A percentile compares a stretch with the other conserved stretches of the same genome.
Conservation (phyloP, 176 grass and related monocot genomes). For the Juncus inflexus region DNA sequence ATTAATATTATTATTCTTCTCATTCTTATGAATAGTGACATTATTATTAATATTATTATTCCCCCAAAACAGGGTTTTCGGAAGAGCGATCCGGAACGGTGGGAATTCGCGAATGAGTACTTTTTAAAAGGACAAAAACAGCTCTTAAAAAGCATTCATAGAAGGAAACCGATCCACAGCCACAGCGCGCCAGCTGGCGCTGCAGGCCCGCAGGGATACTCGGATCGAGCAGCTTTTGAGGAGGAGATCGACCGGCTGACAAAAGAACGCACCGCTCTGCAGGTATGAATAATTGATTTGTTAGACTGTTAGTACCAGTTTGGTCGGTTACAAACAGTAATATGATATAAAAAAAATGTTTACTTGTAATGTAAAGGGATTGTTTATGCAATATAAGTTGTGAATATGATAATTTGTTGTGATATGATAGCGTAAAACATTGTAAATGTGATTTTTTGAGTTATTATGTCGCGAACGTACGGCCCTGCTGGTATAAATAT, state of each 20-base stretch:
- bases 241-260: conserved; percentile 86
- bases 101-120: conserved; percentile 88
- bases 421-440: too few relatives aligned
- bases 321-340: too few relatives aligned
- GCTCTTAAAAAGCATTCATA: conserved; percentile 78
- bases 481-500: conserved; percentile 32
- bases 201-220: conserved; percentile 39
- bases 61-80: conserved; percentile 67
- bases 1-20: too few relatives aligned
- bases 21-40: not conserved
- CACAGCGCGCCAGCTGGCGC: conserved; percentile 48
- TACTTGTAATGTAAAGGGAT: too few relatives aligned
- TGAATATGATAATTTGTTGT: too few relatives aligned
- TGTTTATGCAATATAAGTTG: too few relatives aligned
- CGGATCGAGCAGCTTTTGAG: conserved; percentile 64
- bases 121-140: conserved; percentile 89
- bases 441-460: too few relatives aligned
- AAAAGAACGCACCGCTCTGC: conserved; percentile 51
- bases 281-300: not conserved
- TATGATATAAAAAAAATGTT: too few relatives aligned
- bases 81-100: conserved; percentile 87
- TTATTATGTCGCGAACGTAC: conserved; percentile 32
- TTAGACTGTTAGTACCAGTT: too few relatives aligned
- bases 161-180: conserved; percentile 95
- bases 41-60: not conserved